Base-by-base conservation (phyloP, 2,329 filamentous ascomycete species). In the Aspergillus pseudoviridinutans region DNA sequence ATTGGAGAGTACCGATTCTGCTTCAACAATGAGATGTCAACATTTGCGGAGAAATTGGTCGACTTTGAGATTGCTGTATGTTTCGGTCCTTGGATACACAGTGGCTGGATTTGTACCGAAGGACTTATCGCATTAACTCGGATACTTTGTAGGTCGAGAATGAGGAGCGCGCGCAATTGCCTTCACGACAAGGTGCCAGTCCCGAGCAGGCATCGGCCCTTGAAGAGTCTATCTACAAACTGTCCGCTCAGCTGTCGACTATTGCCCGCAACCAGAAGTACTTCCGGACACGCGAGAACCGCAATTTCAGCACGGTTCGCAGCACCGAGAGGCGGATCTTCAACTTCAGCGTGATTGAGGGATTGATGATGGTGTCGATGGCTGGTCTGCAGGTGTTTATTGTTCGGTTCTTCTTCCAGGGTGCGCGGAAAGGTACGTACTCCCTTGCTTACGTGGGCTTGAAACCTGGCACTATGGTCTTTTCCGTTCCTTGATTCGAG, bases 11-110 rank as follows among this genome's bases (percentile, higher is more conserved):
- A 97, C 79, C 86, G 87, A 54, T 97, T 99, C 80, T 99, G 94
- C 84, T 99, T 99, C 82, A 90, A 92, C 78, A 99, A 99, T 72
- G 89, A 94, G 73, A 96, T 99, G 90, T 96, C 90, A 71, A 97
- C 93, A 0, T 97, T 96, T 73, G 88, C 92, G 53, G 94, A 99
- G 79, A 99, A 99, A 80, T 87, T 91, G 74, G 92, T 99, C 63
- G 94, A 99, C 76, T 97, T 99, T 71, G 94, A 99, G 79, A 96
- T 99, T 72, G 85, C 92, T 61, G 93, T 94, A 80, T 61, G 88
- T 78, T 58, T 14, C 14, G 32, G 32, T 38, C 5, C 32, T n/a
- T 38, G 14, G 32, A 38, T 27, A 50, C 44, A 25, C 22, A 8
- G 20, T 9, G 24, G 32, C n/a, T 24, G 35, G 22, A 32, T 41